Percentiles rank a stretch among this genome's conserved stretches.
Conservation (phyloP, 1,284 basidiomycete species). For the Austroboletus rostrupii region DNA sequence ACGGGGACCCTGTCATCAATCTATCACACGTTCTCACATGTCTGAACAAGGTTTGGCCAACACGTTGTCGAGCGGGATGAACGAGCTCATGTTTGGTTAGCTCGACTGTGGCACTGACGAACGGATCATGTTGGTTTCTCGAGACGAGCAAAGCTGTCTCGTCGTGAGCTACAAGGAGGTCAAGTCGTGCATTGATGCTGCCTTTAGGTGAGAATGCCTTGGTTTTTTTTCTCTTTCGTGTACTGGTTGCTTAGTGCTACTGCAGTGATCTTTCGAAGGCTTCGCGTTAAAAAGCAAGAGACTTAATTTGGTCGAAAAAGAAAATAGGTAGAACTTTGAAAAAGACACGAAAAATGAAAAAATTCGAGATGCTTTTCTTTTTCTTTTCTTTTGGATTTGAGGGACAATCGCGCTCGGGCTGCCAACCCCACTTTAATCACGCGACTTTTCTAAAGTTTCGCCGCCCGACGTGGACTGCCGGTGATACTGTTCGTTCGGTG, state of each 20-base stretch:
- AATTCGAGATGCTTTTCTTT: background rate
- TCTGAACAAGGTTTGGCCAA: conserved; percentile 77
- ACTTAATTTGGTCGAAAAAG: conserved; percentile 20
- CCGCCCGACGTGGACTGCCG: too few relatives aligned
- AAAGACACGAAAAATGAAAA: conserved; percentile 56
- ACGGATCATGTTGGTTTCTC: conserved; percentile 88
- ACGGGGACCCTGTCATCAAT: conserved; percentile 87
- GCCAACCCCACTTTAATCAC: too few relatives aligned
- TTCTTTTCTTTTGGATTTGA: too few relatives aligned
- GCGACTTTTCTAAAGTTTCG: too few relatives aligned
- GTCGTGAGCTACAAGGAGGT: conserved; percentile 95
- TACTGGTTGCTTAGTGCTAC: background rate
- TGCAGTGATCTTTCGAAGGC: conserved; percentile 27
- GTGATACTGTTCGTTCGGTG: too few relatives aligned
- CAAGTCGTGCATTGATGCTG: conserved; percentile 79
- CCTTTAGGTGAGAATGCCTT: conserved; percentile 46
- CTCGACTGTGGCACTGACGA: conserved; percentile 93
- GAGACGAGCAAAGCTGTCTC: conserved; percentile 94
- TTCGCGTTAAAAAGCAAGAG: conserved; percentile 17
- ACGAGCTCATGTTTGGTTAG: conserved; percentile 36
- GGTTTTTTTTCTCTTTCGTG: too few relatives aligned
- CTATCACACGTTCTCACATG: conserved; percentile 87
- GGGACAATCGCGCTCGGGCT: too few relatives aligned
- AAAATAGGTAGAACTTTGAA: conserved; percentile 58
- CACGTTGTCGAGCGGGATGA: background rate